Base-by-base conservation (phyloP, 352 stramenopile species). In the Pythium aquatile region DNA sequence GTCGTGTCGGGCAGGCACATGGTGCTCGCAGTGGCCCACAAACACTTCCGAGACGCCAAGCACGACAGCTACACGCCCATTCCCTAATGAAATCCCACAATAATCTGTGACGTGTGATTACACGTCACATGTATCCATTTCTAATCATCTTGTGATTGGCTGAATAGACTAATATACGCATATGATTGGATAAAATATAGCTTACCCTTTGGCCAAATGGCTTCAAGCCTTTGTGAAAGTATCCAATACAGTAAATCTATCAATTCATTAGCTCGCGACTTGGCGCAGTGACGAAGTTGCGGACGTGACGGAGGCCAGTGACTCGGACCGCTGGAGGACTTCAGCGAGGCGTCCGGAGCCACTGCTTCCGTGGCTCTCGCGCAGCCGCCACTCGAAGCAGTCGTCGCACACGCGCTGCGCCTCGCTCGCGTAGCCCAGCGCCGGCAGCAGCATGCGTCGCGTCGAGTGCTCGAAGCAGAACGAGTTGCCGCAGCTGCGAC, bases 381-480 rank as follows among this genome's bases (percentile, higher is more conserved):
- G 44, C 56, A 39, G 16, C 24, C 66, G 61, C 66, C 61, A 66
- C 58, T 93, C 87, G 58, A 94, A 96, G 75, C 87, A 96, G 46
- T 77, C 74, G 72, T 96, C 85, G 57, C 87, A 96, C 64, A 96
- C 87, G 54, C 87, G 85, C 70, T 93, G 81, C 20, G 79, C 77
- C 49, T 90, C 47, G 5, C 10, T 75, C 59, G 72, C 74, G 68
- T 94, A 94, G 33, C 87, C 87, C 30, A 92, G 73, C 11, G 76
- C 76, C 37, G 82, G 73, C 24, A 96, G 78, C 42, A 74, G 68
- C 60, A 93, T 55, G 60, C 85, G 84, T 11, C 84, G 74, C 26
- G 81, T 90, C 65, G 85, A 93, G 74, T 94, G 85, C 60, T 93
- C 85, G 49, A 80, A 92, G 73, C 87, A 96, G 59, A 93, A 96